Evolutionary conservation across 2,329 filamentous ascomycete genomes (phyloP).

Genomic region (Fusarium udum): DNA sequence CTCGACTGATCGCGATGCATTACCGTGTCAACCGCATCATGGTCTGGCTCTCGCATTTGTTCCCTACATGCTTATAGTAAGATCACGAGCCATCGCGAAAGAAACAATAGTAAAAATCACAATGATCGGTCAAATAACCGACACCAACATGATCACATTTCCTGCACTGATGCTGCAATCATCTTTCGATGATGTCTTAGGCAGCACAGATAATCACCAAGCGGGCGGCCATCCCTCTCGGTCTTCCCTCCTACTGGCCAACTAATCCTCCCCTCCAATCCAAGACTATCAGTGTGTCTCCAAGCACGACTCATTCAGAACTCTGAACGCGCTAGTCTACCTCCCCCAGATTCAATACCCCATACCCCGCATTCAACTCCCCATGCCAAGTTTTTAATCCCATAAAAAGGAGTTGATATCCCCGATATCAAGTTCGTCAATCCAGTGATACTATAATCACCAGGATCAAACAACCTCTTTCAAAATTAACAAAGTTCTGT

Average conservation of each 20-base stretch:
- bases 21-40: too few relatives aligned
- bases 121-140: neutral
- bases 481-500: neutral
- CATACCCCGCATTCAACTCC: slow-evolving; percentile 18
- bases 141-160: neutral
- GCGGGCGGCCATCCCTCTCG: neutral
- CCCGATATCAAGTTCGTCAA: neutral
- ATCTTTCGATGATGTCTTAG: neutral
- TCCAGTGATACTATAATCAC: neutral
- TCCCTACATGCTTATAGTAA: rapidly evolving
- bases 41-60: neutral
- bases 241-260: slow-evolving; percentile 28
- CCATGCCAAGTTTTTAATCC: neutral
- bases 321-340: neutral
- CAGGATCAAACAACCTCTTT: neutral
- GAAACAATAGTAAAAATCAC: rapidly evolving
- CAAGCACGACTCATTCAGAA: neutral
- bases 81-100: too few relatives aligned
- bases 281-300: neutral
- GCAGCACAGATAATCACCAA: neutral
- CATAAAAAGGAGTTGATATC: slow-evolving; percentile 19
- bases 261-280: neutral
- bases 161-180: neutral
- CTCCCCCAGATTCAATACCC: slow-evolving; percentile 25
- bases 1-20: neutral